Base-by-base conservation (phyloP, 805 yeast species). In the Ogataea haglerorum region DNA sequence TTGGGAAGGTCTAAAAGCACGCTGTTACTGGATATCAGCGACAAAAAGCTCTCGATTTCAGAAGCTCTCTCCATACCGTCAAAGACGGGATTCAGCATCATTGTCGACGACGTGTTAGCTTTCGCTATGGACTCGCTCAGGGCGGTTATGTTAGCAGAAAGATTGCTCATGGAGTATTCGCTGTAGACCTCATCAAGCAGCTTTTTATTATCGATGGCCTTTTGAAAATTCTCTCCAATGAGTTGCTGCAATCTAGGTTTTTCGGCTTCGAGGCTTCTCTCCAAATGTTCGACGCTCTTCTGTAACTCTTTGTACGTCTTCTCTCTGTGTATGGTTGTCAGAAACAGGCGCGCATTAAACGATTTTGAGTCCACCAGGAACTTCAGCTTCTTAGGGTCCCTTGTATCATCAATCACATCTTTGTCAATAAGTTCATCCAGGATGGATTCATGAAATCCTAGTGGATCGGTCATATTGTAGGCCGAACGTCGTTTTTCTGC, bases 191-290 rank as follows among this genome's bases (percentile, higher is more conserved):
- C 70, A 53, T 84, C 90, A 26, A 85, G 61, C 3, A 76, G 67
- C 17, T 82, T 75, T 53, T 85, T 85, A 19, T 81, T 71, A 46
- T 73, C 74, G 23, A 85, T 85, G 47, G 82, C 83, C 49, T 73
- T 70, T 39, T 76, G 73, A 49, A 78, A 82, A 53, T 84, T 85
- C 10, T 69, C 61, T 48, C 78, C 78, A 12, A 82, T 77, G 30
- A 80, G 58, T 12, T 56, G 52, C 42, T 75, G 72, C 51, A 81
- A 58, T 14, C 73, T 73, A 7, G 69, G 65, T 27, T 78, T 73
- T 48, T 75, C 75, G 2, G 68, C 60, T 6, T 69, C 64, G 23
- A 82, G 70, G 15, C 76, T 69, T 17, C 55, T 47, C 41, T 80
- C 81, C 35, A 82, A 59, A 36, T 57, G 63, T 24, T 66, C 71